Evolutionary conservation across 495 filamentous ascomycete species (phyloP).

Genomic region (Lasiosphaeriaceae sp.): DNA sequence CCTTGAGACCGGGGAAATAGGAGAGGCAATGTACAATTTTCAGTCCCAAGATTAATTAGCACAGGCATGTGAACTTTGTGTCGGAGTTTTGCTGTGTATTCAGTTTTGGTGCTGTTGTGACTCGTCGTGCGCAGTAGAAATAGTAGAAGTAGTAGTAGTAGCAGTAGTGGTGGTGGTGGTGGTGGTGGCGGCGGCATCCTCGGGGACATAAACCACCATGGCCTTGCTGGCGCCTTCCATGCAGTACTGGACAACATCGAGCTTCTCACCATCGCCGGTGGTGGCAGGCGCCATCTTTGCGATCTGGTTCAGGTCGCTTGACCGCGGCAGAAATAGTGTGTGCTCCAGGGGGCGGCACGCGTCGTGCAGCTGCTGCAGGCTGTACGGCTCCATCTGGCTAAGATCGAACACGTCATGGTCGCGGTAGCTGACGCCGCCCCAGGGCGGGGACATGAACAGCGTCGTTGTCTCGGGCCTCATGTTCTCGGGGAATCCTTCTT

Average conservation of each 20-base stretch:
- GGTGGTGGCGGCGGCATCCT: too few species aligned
- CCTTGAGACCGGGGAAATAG: too few species aligned
- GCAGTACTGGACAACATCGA: conserved; percentile 85
- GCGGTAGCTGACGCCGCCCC: conserved; percentile 85
- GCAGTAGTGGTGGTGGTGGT: too few species aligned
- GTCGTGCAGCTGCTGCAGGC: conserved; percentile 56
- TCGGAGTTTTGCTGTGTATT: too few species aligned
- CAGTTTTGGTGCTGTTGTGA: too few species aligned
- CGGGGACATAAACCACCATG: conserved; percentile 51
- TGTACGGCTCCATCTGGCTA: conserved; percentile 84
- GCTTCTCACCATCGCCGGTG: conserved; percentile 27
- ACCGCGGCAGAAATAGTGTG: conserved; percentile 83
- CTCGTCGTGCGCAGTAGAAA: neutral
- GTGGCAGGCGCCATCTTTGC: conserved; percentile 49
- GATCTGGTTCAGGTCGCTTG: conserved; percentile 80
- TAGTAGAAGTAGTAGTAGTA: neutral
- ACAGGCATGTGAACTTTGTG: too few species aligned
- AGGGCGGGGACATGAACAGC: conserved; percentile 89
- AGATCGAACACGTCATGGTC: conserved; percentile 78
- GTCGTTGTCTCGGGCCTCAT: conserved; percentile 43
- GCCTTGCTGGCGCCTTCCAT: conserved; percentile 86
- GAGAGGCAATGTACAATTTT: too few species aligned
- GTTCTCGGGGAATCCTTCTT: too few species aligned
- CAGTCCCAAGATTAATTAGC: too few species aligned
- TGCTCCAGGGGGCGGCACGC: conserved; percentile 51